phyloP scores from a whole-genome alignment of 2,329 filamentous ascomycete genomes.

The Aspergillus nomiae region DNA sequence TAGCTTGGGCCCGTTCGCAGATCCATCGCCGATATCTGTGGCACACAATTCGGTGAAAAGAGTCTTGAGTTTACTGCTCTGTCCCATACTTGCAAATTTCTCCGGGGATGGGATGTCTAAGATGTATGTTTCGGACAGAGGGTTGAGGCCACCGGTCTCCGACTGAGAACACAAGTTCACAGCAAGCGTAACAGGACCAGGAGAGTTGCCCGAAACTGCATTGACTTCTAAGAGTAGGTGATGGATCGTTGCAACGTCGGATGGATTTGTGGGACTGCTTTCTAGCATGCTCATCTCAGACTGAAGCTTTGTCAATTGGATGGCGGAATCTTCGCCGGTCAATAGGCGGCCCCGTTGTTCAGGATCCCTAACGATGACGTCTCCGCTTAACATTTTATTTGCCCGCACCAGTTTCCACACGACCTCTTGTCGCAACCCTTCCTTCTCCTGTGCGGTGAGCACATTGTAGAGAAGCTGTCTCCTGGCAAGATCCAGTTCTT shows the following conservation, averaged over 20 bases:
- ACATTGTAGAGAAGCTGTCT: constrained; percentile 94
- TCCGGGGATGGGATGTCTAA: constrained; percentile 77
- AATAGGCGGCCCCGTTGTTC: constrained; percentile 79
- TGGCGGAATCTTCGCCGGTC: constrained; percentile 88
- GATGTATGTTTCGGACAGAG: constrained; percentile 80
- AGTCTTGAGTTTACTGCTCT: constrained; percentile 73
- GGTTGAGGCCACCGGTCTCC: constrained; percentile 62
- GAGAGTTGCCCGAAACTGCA: constrained; percentile 73
- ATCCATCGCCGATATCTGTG: constrained; percentile 67
- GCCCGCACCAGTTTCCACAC: constrained; percentile 94
- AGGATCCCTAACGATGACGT: constrained; percentile 93
- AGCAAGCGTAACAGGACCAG: constrained; percentile 74
- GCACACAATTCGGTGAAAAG: constrained; percentile 85
- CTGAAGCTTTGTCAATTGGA: constrained; percentile 87
- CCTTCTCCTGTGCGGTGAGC: constrained; percentile 81
- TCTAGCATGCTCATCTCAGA: constrained; percentile 94
- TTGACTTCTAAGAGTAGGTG: constrained; percentile 86
- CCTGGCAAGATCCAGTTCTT: constrained; percentile 78
- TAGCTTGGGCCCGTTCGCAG: constrained; percentile 68
- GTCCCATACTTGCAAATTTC: constrained; percentile 65
- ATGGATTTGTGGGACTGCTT: constrained; percentile 68
- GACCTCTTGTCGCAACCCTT: constrained; percentile 78
- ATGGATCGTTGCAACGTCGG: constrained; percentile 70
- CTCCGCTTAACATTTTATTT: constrained; percentile 90
- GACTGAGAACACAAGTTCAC: constrained; percentile 76